phyloP scores from a whole-genome alignment of 2,329 filamentous ascomycete genomes.

The Neonectria magnoliae region DNA sequence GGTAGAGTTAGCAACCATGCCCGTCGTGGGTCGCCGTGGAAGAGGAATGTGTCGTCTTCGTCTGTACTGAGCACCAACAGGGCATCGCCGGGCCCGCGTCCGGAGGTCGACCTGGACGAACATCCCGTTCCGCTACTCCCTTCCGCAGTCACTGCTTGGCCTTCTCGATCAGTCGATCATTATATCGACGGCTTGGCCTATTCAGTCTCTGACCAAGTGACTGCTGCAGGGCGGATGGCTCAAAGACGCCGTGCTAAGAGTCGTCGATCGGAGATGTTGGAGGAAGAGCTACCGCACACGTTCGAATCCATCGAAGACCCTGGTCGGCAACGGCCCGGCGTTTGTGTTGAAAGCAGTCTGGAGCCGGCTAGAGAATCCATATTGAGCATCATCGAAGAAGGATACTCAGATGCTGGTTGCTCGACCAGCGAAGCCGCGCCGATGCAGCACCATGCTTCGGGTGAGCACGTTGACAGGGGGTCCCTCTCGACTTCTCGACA shows the following conservation, averaged over 20 bases:
- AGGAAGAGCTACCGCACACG: neutral
- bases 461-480: neutral
- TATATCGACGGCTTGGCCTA: slow-evolving; percentile 5
- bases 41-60: slow-evolving; percentile 12
- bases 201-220: slow-evolving; percentile 22
- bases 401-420: slow-evolving; percentile 20
- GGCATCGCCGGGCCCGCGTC: slow-evolving; percentile 3
- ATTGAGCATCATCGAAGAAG: slow-evolving; percentile 27
- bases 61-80: slow-evolving; percentile 13
- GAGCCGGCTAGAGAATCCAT: neutral
- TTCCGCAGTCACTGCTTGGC: neutral
- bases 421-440: slow-evolving; percentile 9
- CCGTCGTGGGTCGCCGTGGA: neutral
- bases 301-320: neutral
- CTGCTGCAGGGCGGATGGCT: slow-evolving; percentile 22
- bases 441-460: neutral
- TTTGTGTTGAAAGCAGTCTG: neutral
- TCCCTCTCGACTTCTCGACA: neutral
- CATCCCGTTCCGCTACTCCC: slow-evolving; percentile 6
- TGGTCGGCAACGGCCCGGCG: neutral
- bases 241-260: slow-evolving; percentile 22
- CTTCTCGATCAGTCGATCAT: neutral
- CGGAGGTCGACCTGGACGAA: slow-evolving; percentile 17
- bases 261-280: neutral
- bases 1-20: slow-evolving; percentile 1